Evolutionary conservation across 2,329 filamentous ascomycete species (phyloP).

Genomic region (Penicillium sclerotiorum): DNA sequence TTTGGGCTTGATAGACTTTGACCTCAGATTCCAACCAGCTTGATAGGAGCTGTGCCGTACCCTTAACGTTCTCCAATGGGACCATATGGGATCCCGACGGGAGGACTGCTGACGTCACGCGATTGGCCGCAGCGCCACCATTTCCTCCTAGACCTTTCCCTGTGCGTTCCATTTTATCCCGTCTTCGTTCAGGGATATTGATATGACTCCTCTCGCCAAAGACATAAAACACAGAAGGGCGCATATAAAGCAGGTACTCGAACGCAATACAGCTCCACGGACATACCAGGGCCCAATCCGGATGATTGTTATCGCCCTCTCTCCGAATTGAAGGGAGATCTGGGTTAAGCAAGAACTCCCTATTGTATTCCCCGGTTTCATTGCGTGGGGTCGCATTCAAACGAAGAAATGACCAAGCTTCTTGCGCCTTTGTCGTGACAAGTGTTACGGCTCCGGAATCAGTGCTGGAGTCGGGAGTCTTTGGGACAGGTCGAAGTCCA

Average conservation of each 20-base stretch:
- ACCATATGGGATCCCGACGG: not conserved
- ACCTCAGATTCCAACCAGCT: not conserved
- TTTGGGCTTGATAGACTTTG: not conserved
- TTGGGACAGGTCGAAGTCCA: not conserved
- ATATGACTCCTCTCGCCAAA: not conserved
- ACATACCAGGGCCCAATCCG: not conserved
- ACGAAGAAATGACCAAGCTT: not conserved
- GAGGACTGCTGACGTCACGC: not conserved
- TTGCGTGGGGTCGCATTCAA: not conserved
- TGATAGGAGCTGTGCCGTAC: not conserved
- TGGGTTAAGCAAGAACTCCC: not conserved
- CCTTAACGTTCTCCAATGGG: not conserved
- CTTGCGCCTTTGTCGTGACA: not conserved
- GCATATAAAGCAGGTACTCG: not conserved
- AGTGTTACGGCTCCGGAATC: not conserved
- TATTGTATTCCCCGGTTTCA: not conserved
- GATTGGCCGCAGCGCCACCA: not conserved
- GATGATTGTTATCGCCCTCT: not conserved
- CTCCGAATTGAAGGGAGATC: not conserved
- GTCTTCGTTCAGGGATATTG: not conserved
- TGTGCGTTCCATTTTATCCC: not conserved
- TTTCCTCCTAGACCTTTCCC: not conserved
- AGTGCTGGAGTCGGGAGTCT: not conserved
- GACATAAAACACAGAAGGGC: not conserved
- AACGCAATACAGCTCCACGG: not conserved